These are phyloP conservation scores for Penicillium sp. DNA, from an alignment of 2,329 filamentous ascomycete genomes.

Conservation along the genomic window DNA sequence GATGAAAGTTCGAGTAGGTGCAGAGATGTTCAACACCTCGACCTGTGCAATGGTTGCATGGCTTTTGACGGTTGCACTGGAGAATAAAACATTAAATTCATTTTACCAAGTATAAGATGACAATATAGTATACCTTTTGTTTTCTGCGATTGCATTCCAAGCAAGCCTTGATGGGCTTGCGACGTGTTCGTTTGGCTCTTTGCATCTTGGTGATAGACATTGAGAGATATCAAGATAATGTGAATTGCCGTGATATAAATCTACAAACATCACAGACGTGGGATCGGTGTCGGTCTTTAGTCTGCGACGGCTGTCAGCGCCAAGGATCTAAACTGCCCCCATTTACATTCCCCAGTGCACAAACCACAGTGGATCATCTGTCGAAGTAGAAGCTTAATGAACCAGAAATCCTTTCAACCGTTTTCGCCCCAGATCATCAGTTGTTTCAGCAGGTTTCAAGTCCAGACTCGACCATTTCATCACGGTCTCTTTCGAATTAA, in stretches of 20 bases:
- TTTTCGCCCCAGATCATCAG: slow-evolving; percentile 1
- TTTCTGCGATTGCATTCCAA: slow-evolving; percentile 18
- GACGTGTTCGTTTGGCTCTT: slow-evolving; percentile 10
- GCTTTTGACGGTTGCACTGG: slow-evolving; percentile 16
- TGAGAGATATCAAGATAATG: neutral
- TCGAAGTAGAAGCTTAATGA: slow-evolving; percentile 5
- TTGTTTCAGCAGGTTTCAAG: too few relatives aligned
- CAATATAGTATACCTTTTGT: slow-evolving; percentile 9
- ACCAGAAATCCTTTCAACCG: neutral
- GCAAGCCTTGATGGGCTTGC: slow-evolving; percentile 17
- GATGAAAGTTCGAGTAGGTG: slow-evolving; percentile 9
- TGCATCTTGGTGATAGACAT: slow-evolving; percentile 9
- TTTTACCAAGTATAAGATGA: neutral
- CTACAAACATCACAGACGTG: too few relatives aligned
- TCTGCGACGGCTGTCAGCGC: slow-evolving; percentile 5
- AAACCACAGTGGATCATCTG: slow-evolving; percentile 6
- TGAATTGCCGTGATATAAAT: neutral
- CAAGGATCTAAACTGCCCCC: slow-evolving; percentile 11
- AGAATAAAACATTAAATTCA: too few relatives aligned
- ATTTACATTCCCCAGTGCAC: slow-evolving; percentile 7
- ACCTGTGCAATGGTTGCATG: slow-evolving; percentile 16
- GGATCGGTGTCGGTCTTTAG: slow-evolving; percentile 1
- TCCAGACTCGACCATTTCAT: too few relatives aligned
- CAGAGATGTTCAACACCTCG: slow-evolving; percentile 13
- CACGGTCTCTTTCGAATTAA: too few relatives aligned